Evolutionary conservation across 495 filamentous ascomycete genomes (phyloP).

Genomic region (Parathielavia appendiculata): DNA sequence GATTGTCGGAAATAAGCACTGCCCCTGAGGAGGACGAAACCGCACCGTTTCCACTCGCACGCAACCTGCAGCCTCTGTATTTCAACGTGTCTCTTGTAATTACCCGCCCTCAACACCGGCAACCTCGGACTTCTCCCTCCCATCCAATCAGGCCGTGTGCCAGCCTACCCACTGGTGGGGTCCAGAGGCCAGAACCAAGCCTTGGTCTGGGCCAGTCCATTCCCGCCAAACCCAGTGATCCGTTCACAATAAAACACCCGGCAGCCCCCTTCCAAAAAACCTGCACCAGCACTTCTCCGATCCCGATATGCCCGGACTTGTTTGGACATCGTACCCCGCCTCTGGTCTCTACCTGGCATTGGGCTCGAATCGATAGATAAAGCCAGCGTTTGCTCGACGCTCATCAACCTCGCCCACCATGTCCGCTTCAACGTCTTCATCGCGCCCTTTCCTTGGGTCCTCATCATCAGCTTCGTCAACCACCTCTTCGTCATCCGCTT

Average conservation of each 20-base stretch:
- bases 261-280: slow-evolving; percentile 2
- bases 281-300: slow-evolving; percentile 1
- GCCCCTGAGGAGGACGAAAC: too few relatives aligned
- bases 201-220: slow-evolving; percentile 27
- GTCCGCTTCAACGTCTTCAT: slow-evolving; percentile 23
- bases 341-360: slow-evolving; percentile 4
- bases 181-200: slow-evolving; percentile 12
- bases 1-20: too few relatives aligned
- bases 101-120: slow-evolving; percentile 2
- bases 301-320: slow-evolving; percentile 1
- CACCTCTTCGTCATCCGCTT: slow-evolving; percentile 1
- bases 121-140: slow-evolving; percentile 9
- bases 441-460: slow-evolving; percentile 31
- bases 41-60: slow-evolving; percentile 4
- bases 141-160: slow-evolving; percentile 6
- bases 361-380: slow-evolving; percentile 12
- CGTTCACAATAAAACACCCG: slow-evolving; percentile 11
- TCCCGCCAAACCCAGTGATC: slow-evolving; percentile 2
- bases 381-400: not conserved
- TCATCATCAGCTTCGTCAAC: slow-evolving; percentile 34
- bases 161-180: slow-evolving; percentile 12
- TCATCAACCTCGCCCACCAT: slow-evolving; percentile 23
- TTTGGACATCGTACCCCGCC: not conserved
- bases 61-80: too few relatives aligned
- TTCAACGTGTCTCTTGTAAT: not conserved